Percentiles rank a stretch among this genome's conserved stretches.
Conservation (phyloP, 192 early-diverging fungal species). For the Podila minutissima region DNA sequence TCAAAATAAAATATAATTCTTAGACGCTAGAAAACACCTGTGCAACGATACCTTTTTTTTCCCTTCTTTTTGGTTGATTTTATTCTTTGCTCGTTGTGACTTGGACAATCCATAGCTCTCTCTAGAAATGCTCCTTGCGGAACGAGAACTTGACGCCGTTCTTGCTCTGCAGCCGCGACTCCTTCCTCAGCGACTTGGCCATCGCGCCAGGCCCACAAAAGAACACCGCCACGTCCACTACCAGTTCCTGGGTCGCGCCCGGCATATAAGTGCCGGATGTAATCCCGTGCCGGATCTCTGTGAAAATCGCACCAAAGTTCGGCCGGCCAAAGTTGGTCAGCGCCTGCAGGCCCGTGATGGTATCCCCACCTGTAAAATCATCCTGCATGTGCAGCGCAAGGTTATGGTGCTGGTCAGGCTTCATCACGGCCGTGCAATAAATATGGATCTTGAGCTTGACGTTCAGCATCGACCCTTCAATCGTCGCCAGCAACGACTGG, state of each 20-base stretch:
- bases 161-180: constrained; percentile 54
- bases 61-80: neutral
- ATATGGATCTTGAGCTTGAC: constrained; percentile 72
- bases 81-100: neutral
- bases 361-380: constrained; percentile 67
- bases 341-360: constrained; percentile 74
- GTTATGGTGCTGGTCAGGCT: constrained; percentile 69
- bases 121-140: constrained; percentile 77
- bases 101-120: too few species aligned
- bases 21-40: neutral
- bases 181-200: constrained; percentile 63
- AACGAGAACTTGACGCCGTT: constrained; percentile 66
- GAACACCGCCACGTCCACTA: constrained; percentile 80
- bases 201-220: constrained; percentile 83
- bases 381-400: constrained; percentile 64
- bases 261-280: constrained; percentile 52
- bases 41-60: neutral
- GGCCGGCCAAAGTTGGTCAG: constrained; percentile 84
- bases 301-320: constrained; percentile 76
- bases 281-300: constrained; percentile 55
- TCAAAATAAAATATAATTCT: neutral
- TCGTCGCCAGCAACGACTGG: constrained; percentile 67
- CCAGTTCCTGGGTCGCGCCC: constrained; percentile 55
- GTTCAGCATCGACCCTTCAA: constrained; percentile 67
- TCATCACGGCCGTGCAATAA: constrained; percentile 70